A percentile compares a stretch with the other conserved stretches of the same genome.
Evolutionary conservation across 371 early-diverging fungal species (phyloP).

Genomic region (Mortierella sp.): DNA sequence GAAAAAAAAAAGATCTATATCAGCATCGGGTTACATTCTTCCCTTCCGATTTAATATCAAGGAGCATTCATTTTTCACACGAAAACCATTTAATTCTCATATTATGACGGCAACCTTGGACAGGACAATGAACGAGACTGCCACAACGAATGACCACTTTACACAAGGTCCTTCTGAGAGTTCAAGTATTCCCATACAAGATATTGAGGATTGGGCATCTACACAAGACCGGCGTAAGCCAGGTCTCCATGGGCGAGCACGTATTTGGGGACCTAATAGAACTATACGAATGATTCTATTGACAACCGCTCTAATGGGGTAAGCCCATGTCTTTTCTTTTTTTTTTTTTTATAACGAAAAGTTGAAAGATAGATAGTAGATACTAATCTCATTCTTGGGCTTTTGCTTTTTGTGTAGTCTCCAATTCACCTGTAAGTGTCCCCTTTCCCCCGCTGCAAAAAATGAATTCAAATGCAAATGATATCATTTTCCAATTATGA

Average conservation of each 20-base stretch:
- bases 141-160: background rate
- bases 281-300: slow-evolving; percentile 43
- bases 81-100: background rate
- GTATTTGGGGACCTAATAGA: slow-evolving; percentile 42
- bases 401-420: slow-evolving; percentile 18
- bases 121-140: slow-evolving; percentile 3
- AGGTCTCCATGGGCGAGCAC: slow-evolving; percentile 48
- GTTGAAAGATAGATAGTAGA: background rate
- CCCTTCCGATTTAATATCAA: too few species aligned
- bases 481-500: slow-evolving; percentile 24
- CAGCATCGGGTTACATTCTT: too few species aligned
- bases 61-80: too few species aligned
- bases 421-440: slow-evolving; percentile 52
- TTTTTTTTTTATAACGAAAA: background rate
- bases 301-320: slow-evolving; percentile 54
- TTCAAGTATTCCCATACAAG: background rate
- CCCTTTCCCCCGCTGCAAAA: background rate
- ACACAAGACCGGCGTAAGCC: slow-evolving; percentile 6
- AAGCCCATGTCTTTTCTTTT: background rate
- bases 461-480: slow-evolving; percentile 6
- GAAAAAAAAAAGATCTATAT: too few species aligned
- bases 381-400: too few species aligned
- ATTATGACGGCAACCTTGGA: background rate
- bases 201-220: background rate
- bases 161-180: background rate